Conservation (phyloP, 345 rosid genomes). For the Draba incana region DNA sequence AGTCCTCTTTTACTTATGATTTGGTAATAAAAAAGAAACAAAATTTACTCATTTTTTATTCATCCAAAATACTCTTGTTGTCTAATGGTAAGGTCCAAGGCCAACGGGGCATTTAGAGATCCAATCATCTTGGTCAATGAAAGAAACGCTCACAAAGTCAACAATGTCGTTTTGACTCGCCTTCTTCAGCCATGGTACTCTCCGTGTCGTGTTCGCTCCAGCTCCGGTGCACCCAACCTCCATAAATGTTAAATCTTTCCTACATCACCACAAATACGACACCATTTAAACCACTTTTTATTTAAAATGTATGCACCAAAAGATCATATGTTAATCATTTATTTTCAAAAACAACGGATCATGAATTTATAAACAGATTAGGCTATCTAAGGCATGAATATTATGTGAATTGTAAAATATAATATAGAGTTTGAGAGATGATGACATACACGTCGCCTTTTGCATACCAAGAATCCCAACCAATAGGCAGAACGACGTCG, state of each 20-base stretch:
- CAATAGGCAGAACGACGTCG: slow-evolving; percentile 31
- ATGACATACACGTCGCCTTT: slow-evolving; percentile 31
- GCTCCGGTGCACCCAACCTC: slow-evolving; percentile 11
- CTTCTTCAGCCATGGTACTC: slow-evolving; percentile 18
- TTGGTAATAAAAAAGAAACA: no score
- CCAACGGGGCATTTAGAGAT: background rate
- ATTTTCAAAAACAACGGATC: no score
- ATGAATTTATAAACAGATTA: no score
- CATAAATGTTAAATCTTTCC: background rate
- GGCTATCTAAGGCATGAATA: no score
- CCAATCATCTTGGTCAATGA: slow-evolving; percentile 22
- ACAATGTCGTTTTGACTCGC: background rate
- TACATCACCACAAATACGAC: background rate
- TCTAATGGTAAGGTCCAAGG: background rate
- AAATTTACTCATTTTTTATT: background rate
- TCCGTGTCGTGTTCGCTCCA: slow-evolving; percentile 10
- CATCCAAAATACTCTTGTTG: background rate
- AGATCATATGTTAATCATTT: no score
- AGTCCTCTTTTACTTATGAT: no score
- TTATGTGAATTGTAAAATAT: no score
- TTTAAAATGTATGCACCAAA: no score
- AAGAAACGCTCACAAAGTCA: background rate
- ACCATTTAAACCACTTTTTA: no score
- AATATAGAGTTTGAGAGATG: no score
- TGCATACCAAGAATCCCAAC: slow-evolving; percentile 43